Evolutionary conservation across 202 grass and related monocot genomes (phyloP), one percentile per base, ranked within the genome.

Genomic region (Elaeis oleifera): DNA sequence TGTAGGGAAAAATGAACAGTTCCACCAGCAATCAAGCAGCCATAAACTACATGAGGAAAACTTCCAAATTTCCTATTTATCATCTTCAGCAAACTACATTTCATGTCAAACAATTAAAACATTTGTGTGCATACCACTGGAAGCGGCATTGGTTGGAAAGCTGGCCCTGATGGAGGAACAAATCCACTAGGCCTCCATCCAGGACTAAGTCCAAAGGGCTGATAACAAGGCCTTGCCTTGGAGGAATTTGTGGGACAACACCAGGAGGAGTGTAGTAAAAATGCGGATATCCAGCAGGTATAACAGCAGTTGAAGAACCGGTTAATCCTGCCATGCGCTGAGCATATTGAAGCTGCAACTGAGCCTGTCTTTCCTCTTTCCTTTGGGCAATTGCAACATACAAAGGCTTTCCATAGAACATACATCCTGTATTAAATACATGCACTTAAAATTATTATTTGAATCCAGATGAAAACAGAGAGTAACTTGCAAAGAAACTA

Each of bases 371-470:
- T 8, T 89, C 84, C 53, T 97, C 88, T 77, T 97, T 97, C 56
- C 77, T 92, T 76, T 97, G 79, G 53, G 80, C 82, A 25, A 81
- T 72, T 49, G 92, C 71, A 23, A 89, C 88, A 69, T 97, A 97
- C 5, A 97, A 79, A 16, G 92, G 88, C 76, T 97, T 97, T 17
- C 76, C 85, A 16, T 89, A 63, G 49, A 97, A 92, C 69, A 97
- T 83, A 39, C 80, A 68, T 54, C 82, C 88, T 92, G 50, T 2
- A 56, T 71, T 52, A 49, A 71, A 65, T 4, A 5, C 36, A 44
- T 74, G 80, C 0, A 60, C 0, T 63, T 5, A 32, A 8, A 8
- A 69, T 56, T 11, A 76, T 71, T 51, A 15, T 51, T 52, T 23
- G n/a, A 5, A 17, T 44, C 7, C 57, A 61, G 5, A 52, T 0